Evolutionary conservation across 768 basidiomycete genomes (phyloP).

Genomic region (Trametes gibbosa): DNA sequence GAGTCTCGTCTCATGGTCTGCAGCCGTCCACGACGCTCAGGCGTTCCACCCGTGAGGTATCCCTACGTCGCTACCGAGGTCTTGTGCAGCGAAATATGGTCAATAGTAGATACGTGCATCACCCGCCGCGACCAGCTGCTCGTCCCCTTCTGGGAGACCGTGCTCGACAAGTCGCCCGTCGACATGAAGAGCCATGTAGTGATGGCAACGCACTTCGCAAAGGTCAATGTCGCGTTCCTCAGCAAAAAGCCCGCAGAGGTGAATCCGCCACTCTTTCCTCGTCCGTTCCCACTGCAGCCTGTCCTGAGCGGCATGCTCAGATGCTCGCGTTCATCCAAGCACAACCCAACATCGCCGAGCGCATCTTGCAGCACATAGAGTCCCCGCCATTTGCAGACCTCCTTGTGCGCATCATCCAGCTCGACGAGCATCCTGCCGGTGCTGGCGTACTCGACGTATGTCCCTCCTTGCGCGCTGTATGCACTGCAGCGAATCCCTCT

Average conservation of each 20-base stretch:
- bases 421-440: constrained; percentile 81
- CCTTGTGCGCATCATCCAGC: constrained; percentile 83
- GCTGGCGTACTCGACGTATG: constrained; percentile 85
- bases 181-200: constrained; percentile 86
- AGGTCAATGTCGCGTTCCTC: constrained; percentile 87
- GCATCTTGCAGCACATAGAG: constrained; percentile 82
- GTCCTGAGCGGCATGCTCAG: constrained; percentile 41
- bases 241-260: constrained; percentile 90
- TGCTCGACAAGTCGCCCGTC: constrained; percentile 74
- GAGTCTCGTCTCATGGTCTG: constrained; percentile 32
- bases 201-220: constrained; percentile 91
- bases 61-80: constrained; percentile 94
- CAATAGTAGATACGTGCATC: constrained; percentile 87
- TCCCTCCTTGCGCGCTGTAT: constrained; percentile 32
- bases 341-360: constrained; percentile 77
- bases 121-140: constrained; percentile 69
- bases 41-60: constrained; percentile 51
- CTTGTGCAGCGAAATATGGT: constrained; percentile 94
- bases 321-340: constrained; percentile 91
- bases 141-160: constrained; percentile 88
- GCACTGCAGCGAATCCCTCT: constrained; percentile 31
- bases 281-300: constrained; percentile 29
- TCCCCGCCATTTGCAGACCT: constrained; percentile 91
- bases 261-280: constrained; percentile 33
- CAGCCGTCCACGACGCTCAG: constrained; percentile 13